Percentiles rank a stretch among this genome's conserved stretches.
phyloP scores from a whole-genome alignment of 805 yeast genomes.

The Starmera dryadoides region DNA sequence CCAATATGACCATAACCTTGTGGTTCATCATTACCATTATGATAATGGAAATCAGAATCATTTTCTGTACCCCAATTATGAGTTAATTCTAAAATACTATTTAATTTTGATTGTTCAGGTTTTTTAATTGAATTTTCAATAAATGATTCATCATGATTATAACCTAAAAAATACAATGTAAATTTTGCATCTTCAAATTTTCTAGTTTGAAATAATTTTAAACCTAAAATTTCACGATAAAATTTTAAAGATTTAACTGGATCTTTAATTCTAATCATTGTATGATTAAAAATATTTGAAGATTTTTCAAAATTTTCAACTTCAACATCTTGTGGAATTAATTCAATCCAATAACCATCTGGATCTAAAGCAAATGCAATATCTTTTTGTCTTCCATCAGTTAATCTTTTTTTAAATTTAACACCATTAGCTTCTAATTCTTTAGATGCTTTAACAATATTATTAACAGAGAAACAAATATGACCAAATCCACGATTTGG shows the following conservation, averaged over 20 bases:
- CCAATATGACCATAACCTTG: constrained; percentile 89
- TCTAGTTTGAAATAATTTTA: constrained; percentile 56
- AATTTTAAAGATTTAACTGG: constrained; percentile 68
- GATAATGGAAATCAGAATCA: constrained; percentile 70
- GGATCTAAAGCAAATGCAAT: constrained; percentile 96
- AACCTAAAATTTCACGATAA: constrained; percentile 73
- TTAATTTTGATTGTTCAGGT: constrained; percentile 34
- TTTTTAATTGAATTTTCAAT: constrained; percentile 33
- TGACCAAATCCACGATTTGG: constrained; percentile 93
- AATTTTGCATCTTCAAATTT: constrained; percentile 68
- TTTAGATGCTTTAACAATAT: constrained; percentile 57
- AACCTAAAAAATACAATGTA: constrained; percentile 81
- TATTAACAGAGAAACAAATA: constrained; percentile 80
- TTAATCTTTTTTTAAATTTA: constrained; percentile 69
- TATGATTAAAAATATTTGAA: constrained; percentile 65
- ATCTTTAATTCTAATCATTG: constrained; percentile 91
- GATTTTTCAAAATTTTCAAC: constrained; percentile 28
- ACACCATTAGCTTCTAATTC: constrained; percentile 56
- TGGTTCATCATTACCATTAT: constrained; percentile 71
- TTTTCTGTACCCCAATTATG: constrained; percentile 94
- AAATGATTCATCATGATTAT: constrained; percentile 37
- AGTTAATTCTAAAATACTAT: constrained; percentile 81
- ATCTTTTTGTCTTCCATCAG: constrained; percentile 87
- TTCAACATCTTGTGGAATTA: constrained; percentile 51
- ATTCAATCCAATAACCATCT: constrained; percentile 94